Evolutionary conservation across 257 asterid genomes (phyloP), one percentile per base, ranked within the genome.

Genomic region (Petunia axillaris): DNA sequence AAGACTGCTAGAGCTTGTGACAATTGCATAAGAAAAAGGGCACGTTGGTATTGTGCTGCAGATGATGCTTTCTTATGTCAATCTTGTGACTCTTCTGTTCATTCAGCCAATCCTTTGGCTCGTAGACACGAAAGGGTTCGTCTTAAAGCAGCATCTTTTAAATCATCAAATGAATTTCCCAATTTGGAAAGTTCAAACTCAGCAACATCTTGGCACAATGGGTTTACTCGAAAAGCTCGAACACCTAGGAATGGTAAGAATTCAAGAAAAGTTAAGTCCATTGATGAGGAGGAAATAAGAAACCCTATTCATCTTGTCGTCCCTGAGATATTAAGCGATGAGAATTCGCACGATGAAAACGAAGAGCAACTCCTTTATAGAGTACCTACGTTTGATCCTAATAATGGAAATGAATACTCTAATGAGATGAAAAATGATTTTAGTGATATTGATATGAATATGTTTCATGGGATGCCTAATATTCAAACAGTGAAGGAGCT

Each of bases 51-150:
- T 75, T 93, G 98, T 46, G 89, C 96, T 0, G 94, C 97, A 0
- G 98, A 93, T 57, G 98, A 94, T 40, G 98, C 98, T 0, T 94
- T 93, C 68, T 80, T 94, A 5, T 94, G 98, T 84, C 94, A 93
- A 79, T 52, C 81, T 0, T 94, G 98, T 60, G 97, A 94, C 60
- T 81, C 87, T 1, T 87, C 93, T 0, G 97, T 94, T 5, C 98
- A 94, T 75, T 90, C 96, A 0, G 98, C 97, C 1, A 94, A 93
- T 75, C 92, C 91, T 10, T 81, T 93, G 65, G 97, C 97, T 3
- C 86, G 90, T 0, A 79, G 97, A 11, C 97, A 94, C 73, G 93
- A 93, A 63, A 86, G 97, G 82, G 97, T 94, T 83, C 93, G 93
- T 60, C 91, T 94, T 54, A 89, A 91, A 65, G 85, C 85, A 1